A percentile compares a stretch with the other conserved stretches of the same genome.
Conservation (phyloP, 805 yeast species). For the Yarrowia porcina region DNA sequence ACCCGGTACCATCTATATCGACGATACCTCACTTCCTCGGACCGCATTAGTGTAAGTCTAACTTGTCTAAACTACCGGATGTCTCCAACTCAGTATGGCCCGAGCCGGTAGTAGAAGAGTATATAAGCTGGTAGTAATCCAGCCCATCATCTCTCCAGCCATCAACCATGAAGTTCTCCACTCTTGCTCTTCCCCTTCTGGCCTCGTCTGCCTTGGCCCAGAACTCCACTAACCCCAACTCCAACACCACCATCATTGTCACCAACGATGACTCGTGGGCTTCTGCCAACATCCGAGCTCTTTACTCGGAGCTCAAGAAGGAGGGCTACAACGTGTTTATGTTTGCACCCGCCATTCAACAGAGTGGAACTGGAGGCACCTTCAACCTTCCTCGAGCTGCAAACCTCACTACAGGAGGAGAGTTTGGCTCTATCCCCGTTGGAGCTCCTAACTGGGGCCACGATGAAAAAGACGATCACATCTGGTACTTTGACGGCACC, state of each 20-base stretch:
- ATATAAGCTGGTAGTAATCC: not conserved
- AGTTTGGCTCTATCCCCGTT: slow-evolving; percentile 44
- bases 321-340: slow-evolving; percentile 50
- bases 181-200: not conserved
- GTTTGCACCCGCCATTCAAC: slow-evolving; percentile 52
- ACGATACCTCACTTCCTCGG: no score
- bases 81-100: not conserved
- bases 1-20: no score
- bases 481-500: slow-evolving; percentile 51
- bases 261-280: slow-evolving; percentile 61
- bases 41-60: not conserved
- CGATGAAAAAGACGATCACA: slow-evolving; percentile 34
- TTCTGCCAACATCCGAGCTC: slow-evolving; percentile 55
- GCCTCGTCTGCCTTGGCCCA: not conserved
- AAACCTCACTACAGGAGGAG: slow-evolving; percentile 44
- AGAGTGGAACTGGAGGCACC: slow-evolving; percentile 56
- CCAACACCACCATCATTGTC: slow-evolving; percentile 42
- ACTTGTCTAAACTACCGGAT: not conserved
- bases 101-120: not conserved
- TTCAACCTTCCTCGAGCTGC: slow-evolving; percentile 42
- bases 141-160: not conserved
- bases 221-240: slow-evolving; percentile 6
- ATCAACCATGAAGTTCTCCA: not conserved
- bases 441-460: slow-evolving; percentile 54
- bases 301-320: slow-evolving; percentile 45